phyloP scores from a whole-genome alignment of 192 early-diverging fungal genomes.

The Coemansia guatemalensis region DNA sequence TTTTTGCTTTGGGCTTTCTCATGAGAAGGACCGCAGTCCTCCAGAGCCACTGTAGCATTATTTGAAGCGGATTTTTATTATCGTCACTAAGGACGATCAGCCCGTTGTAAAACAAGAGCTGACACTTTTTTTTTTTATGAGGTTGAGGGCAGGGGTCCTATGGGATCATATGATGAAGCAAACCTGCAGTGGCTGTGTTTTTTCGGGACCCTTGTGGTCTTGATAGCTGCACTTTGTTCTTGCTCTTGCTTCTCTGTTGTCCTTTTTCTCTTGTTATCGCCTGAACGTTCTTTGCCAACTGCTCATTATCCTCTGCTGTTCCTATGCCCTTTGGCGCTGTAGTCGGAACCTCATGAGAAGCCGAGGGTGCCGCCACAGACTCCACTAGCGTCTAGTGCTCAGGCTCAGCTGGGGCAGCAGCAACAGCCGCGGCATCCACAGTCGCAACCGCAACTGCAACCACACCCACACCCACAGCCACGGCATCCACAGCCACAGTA shows the following conservation, averaged over 20 bases:
- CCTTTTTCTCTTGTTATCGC: background rate
- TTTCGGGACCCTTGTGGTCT: too few species aligned
- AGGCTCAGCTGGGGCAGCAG: background rate
- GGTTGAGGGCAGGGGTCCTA: conserved; percentile 1
- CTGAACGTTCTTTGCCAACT: background rate
- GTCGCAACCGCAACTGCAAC: background rate
- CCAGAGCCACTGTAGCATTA: background rate
- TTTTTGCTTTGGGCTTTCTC: conserved; percentile 13
- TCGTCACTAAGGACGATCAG: background rate
- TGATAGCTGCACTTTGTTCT: too few species aligned
- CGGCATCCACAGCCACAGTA: background rate
- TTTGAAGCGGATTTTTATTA: conserved; percentile 15
- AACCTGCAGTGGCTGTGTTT: background rate
- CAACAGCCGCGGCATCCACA: background rate
- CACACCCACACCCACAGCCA: background rate
- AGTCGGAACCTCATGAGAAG: too few species aligned
- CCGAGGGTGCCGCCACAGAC: background rate
- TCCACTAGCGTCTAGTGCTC: too few species aligned
- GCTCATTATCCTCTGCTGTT: too few species aligned
- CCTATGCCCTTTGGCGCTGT: background rate
- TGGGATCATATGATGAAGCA: background rate
- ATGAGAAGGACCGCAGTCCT: background rate
- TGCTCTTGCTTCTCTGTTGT: background rate
- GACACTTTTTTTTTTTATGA: background rate
- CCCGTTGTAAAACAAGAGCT: too few species aligned